Conservation (phyloP, 306 rosid species). For the Quercus engelmannii region DNA sequence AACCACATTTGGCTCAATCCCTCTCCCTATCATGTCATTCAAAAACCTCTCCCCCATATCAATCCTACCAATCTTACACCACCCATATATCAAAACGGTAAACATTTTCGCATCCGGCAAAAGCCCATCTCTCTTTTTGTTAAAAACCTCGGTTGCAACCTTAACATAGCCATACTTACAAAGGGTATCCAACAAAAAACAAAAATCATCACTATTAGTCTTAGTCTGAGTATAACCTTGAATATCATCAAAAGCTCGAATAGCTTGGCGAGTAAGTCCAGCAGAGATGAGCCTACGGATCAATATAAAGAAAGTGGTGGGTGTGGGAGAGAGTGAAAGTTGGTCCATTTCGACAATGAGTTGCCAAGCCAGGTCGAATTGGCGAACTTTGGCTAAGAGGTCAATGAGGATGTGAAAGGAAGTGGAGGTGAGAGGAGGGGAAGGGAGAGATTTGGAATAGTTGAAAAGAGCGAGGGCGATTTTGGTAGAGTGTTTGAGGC, state of each 20-base stretch:
- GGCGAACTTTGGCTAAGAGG: conserved; percentile 67
- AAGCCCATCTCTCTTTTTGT: conserved; percentile 42
- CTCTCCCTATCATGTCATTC: conserved; percentile 53
- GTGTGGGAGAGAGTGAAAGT: conserved; percentile 24
- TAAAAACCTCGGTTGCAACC: conserved; percentile 63
- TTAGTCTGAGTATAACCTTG: conserved; percentile 31
- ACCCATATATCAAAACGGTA: conserved; percentile 75
- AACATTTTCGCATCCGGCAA: conserved; percentile 47
- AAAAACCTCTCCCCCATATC: conserved; percentile 53
- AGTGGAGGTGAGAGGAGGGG: conserved; percentile 40
- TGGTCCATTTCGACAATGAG: conserved; percentile 70
- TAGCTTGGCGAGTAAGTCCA: conserved; percentile 78
- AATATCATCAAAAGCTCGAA: conserved; percentile 70
- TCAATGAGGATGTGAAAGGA: conserved; percentile 64
- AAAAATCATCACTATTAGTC: conserved; percentile 36
- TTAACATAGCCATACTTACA: conserved; percentile 75
- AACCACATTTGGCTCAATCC: conserved; percentile 77
- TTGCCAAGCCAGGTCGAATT: conserved; percentile 82
- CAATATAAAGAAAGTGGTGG: conserved; percentile 49
- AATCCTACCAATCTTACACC: conserved; percentile 72
- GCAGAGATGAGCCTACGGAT: conserved; percentile 69
- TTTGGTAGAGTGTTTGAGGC: conserved; percentile 63
- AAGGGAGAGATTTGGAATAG: conserved; percentile 59
- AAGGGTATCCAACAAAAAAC: conserved; percentile 63
- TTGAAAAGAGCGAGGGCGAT: conserved; percentile 77